phyloP scores from a whole-genome alignment of 805 yeast genomes.

The Saccharomycopsis sp. region DNA sequence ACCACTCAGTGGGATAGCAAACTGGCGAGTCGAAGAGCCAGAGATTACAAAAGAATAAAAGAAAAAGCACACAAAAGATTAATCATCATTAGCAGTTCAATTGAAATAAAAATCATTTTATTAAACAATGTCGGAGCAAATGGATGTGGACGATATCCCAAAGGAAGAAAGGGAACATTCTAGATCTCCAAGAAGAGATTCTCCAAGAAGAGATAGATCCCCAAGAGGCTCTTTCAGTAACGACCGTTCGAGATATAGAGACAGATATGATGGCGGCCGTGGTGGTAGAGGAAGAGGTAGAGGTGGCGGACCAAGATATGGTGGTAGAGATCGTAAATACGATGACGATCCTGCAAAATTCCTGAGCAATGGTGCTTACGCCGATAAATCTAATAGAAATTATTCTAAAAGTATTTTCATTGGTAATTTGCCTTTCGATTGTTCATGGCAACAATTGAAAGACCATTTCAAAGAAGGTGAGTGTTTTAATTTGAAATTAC shows the following conservation, averaged over 20 bases:
- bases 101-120: too few relatives aligned
- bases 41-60: background rate
- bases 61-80: too few relatives aligned
- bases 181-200: slow-evolving; percentile 24
- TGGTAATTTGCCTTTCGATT: slow-evolving; percentile 65
- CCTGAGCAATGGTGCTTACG: slow-evolving; percentile 26
- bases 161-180: slow-evolving; percentile 27
- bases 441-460: slow-evolving; percentile 52
- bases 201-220: slow-evolving; percentile 20
- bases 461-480: slow-evolving; percentile 42
- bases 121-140: slow-evolving; percentile 42
- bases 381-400: slow-evolving; percentile 44
- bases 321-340: slow-evolving; percentile 14
- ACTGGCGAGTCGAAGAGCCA: background rate
- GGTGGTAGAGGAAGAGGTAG: slow-evolving; percentile 26
- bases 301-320: slow-evolving; percentile 24
- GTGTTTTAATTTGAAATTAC: background rate
- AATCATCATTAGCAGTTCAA: too few relatives aligned
- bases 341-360: slow-evolving; percentile 21
- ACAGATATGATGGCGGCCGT: slow-evolving; percentile 27
- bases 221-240: slow-evolving; percentile 30
- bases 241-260: slow-evolving; percentile 28
- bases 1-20: background rate
- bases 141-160: slow-evolving; percentile 58
- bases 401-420: slow-evolving; percentile 64